Base-by-base conservation (phyloP, 192 early-diverging fungal genomes). In the Coemansia asiatica region DNA sequence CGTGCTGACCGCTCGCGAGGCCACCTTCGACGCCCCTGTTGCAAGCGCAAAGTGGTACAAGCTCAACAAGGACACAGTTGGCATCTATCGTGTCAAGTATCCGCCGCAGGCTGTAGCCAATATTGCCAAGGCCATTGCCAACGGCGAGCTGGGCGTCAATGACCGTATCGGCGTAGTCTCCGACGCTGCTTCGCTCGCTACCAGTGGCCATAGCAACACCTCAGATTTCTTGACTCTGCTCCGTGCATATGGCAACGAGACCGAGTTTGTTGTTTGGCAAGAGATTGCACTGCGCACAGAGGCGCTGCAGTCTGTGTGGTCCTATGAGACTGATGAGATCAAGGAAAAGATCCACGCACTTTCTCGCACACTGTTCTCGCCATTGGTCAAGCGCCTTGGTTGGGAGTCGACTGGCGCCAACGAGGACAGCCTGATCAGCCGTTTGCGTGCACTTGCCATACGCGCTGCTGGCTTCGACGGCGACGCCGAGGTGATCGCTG, bases 31-130 rank as follows among this genome's bases (percentile, higher is more conserved):
- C 23, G 76, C 90, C 60, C 77, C 88, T 18, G 68, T 88, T 13
- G 67, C 80, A 22, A 71, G 58, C 57, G 67, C 85, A 18, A 75
- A 69, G 60, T 88, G 87, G 68, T 95, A 87, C 85, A 95, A 95
- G 83, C 84, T 98, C 53, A 98, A 98, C 86, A 84, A 81, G 56
- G 82, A 85, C 56, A 85, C 88, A 53, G 90, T 87, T 19, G 90
- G 91, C 18, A 88, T 98, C 62, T 98, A 92, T 83, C 89, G 95
- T 31, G 93, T 94, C 4, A 88, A 91, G 46, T 91, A 91, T 53
- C 85, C 88, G 15, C 66, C 84, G 22, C 64, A 82, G 10, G 77
- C 83, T 6, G 81, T 91, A 28, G 69, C 63, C 48, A 78, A 81
- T 21, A 75, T 91, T 50, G 87, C 81, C 3, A 64, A 85, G 18